phyloP scores from a whole-genome alignment of 2,329 filamentous ascomycete genomes.

The Aulographum hederae region DNA sequence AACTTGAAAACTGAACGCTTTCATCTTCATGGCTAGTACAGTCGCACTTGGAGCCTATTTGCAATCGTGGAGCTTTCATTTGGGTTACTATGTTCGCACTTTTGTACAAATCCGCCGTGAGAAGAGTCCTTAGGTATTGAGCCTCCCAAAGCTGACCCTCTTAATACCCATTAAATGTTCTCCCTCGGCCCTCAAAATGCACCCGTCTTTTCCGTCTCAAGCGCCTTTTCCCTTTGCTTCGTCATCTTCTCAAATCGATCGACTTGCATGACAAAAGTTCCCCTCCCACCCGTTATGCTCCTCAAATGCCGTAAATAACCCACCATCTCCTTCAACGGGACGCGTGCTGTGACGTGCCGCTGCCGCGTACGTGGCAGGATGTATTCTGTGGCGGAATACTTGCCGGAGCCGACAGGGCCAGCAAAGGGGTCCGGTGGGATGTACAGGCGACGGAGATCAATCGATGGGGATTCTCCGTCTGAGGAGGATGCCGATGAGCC shows the following conservation, averaged over 20 bases:
- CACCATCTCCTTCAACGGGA: slow-evolving; percentile 92
- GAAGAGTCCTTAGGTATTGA: no score
- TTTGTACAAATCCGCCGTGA: no score
- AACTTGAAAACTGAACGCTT: no score
- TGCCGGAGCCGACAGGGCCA: slow-evolving; percentile 13
- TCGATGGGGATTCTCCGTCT: slow-evolving; percentile 21
- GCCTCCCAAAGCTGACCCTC: no score
- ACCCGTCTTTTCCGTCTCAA: slow-evolving; percentile 18
- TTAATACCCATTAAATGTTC: no score
- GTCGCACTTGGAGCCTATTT: no score
- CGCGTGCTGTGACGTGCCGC: slow-evolving; percentile 59
- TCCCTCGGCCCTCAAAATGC: no score
- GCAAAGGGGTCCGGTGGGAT: slow-evolving; percentile 70
- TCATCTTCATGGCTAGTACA: no score
- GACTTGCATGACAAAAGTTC: slow-evolving; percentile 58
- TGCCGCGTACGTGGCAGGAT: slow-evolving; percentile 8
- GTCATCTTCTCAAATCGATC: slow-evolving; percentile 54
- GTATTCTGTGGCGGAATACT: slow-evolving; percentile 7
- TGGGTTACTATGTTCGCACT: no score
- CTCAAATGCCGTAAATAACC: slow-evolving; percentile 80
- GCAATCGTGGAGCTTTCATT: no score
- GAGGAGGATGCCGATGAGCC: slow-evolving; percentile 6
- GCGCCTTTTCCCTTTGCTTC: slow-evolving; percentile 37
- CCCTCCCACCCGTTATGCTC: slow-evolving; percentile 72
- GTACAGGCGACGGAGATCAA: slow-evolving; percentile 64